phyloP scores from a whole-genome alignment of 2,329 filamentous ascomycete genomes.

The Aspergillus vadensis region DNA sequence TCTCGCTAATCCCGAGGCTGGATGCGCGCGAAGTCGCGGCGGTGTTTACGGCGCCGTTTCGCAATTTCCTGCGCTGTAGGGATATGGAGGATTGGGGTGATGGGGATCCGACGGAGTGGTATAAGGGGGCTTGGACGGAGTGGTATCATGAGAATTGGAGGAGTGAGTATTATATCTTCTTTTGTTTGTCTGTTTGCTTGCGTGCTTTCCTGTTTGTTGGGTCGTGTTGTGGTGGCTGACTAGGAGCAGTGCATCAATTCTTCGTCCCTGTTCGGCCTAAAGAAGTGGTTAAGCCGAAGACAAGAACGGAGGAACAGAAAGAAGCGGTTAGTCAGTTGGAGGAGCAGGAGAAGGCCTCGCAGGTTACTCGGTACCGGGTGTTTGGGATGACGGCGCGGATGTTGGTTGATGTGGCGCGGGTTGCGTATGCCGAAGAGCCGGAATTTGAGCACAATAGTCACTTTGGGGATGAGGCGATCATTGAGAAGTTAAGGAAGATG shows the following conservation, averaged over 20 bases:
- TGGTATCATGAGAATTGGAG: constrained; percentile 80
- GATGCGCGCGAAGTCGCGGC: constrained; percentile 91
- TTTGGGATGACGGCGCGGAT: constrained; percentile 96
- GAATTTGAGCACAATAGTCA: constrained; percentile 75
- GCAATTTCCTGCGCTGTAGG: constrained; percentile 70
- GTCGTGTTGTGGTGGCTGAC: neutral
- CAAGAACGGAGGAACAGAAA: constrained; percentile 46
- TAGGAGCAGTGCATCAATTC: constrained; percentile 75
- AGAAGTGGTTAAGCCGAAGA: constrained; percentile 63
- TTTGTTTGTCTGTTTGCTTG: neutral
- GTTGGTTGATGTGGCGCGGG: constrained; percentile 79
- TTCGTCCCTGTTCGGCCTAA: constrained; percentile 78
- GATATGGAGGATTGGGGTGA: constrained; percentile 55
- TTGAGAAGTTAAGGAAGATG: constrained; percentile 56
- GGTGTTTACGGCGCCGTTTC: constrained; percentile 87
- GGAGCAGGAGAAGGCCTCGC: constrained; percentile 50
- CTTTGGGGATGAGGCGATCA: constrained; percentile 68
- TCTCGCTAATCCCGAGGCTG: constrained; percentile 73
- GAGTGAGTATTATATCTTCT: constrained; percentile 39
- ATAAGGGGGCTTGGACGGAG: constrained; percentile 77
- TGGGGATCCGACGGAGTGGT: constrained; percentile 67
- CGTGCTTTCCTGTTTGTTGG: neutral
- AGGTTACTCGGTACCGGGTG: constrained; percentile 70
- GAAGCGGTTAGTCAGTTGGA: constrained; percentile 43
- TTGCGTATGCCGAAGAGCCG: constrained; percentile 80